These are phyloP conservation scores for Vigna unguiculata DNA, from an alignment of 306 rosid species.

Conservation along the genomic window DNA sequence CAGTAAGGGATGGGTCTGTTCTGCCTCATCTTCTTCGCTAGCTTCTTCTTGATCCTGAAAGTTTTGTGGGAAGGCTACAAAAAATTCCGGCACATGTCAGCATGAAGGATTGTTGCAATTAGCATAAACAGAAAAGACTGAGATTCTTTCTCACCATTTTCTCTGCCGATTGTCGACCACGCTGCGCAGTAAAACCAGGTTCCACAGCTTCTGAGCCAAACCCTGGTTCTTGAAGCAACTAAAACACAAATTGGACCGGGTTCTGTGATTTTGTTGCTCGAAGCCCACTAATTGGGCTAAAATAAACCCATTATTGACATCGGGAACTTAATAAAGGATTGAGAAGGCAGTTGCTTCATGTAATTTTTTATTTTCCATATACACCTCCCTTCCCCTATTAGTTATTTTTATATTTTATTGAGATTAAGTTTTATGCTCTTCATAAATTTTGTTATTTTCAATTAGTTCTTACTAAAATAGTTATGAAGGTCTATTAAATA, in stretches of 20 bases:
- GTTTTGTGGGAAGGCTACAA: conserved; percentile 88
- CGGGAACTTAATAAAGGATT: too few relatives aligned
- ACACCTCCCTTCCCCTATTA: too few relatives aligned
- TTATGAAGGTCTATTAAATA: too few relatives aligned
- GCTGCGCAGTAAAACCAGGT: background rate
- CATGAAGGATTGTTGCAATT: background rate
- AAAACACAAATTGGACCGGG: background rate
- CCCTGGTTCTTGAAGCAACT: background rate
- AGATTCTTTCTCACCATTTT: conserved; percentile 1
- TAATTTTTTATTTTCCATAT: too few relatives aligned
- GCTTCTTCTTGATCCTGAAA: conserved; percentile 89
- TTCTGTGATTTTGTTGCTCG: background rate
- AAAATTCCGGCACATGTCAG: background rate
- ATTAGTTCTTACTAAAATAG: too few relatives aligned
- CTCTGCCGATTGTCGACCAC: background rate
- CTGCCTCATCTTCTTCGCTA: conserved; percentile 96
- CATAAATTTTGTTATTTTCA: too few relatives aligned
- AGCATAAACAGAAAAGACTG: background rate
- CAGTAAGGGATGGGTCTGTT: conserved; percentile 90
- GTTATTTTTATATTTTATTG: too few relatives aligned
- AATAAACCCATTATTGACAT: background rate
- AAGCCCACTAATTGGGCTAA: background rate
- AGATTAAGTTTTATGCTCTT: too few relatives aligned
- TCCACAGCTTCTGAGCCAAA: background rate
- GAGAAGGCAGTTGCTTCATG: too few relatives aligned